Conservation (phyloP, 495 filamentous ascomycete genomes). For the Neurospora sp. region DNA sequence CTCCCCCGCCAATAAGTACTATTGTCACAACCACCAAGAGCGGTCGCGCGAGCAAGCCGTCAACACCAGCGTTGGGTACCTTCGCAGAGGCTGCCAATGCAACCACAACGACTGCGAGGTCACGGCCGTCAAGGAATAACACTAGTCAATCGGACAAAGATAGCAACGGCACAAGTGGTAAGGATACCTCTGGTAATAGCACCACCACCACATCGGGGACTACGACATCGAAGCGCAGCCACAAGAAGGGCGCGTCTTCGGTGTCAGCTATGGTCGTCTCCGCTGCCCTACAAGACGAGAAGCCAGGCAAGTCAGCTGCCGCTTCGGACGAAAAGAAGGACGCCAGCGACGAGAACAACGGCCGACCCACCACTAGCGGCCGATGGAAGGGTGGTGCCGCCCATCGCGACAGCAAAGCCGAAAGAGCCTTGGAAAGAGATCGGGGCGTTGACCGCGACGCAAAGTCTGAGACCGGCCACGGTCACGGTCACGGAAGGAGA, state of each 20-base stretch:
- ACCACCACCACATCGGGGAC: constrained; percentile 4
- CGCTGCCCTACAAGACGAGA: neutral
- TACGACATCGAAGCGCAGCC: constrained; percentile 45
- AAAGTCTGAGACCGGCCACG: neutral
- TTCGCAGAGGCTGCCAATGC: constrained; percentile 39
- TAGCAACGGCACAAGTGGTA: neutral
- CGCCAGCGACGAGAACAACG: constrained; percentile 6
- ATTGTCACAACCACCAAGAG: constrained; percentile 45
- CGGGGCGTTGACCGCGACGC: neutral
- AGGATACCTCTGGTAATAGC: neutral
- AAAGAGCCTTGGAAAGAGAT: neutral
- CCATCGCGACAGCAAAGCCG: neutral
- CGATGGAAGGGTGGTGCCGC: neutral
- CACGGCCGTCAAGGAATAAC: constrained; percentile 16
- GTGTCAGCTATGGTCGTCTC: constrained; percentile 24
- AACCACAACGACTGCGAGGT: constrained; percentile 9
- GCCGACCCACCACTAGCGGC: neutral
- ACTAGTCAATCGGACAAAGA: constrained; percentile 1
- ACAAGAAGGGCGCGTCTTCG: constrained; percentile 52
- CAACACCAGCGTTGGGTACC: constrained; percentile 42
- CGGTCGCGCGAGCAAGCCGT: constrained; percentile 54
- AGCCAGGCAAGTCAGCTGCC: neutral
- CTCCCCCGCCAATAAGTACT: constrained; percentile 15
- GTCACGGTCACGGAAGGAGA: neutral
- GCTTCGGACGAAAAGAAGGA: neutral